phyloP scores from a whole-genome alignment of 2,329 filamentous ascomycete species.

The Fusarium foetens region DNA sequence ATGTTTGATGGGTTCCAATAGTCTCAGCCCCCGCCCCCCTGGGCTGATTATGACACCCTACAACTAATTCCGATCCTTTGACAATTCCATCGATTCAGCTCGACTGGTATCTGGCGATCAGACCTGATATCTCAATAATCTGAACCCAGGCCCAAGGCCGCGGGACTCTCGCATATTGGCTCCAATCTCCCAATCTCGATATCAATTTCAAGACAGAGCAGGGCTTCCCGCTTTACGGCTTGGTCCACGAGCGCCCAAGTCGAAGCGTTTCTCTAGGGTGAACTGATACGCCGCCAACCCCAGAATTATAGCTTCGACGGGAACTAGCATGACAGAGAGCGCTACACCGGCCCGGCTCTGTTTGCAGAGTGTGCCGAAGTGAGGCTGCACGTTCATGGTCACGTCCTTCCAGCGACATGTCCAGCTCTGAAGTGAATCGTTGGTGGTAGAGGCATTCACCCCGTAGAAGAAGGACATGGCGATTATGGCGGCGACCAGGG shows the following conservation, averaged over 20 bases:
- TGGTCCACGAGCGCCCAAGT: conserved; percentile 33
- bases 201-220: conserved; percentile 36
- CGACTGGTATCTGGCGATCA: background rate
- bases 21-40: background rate
- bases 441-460: conserved; percentile 61
- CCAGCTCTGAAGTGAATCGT: conserved; percentile 70
- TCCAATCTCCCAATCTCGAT: background rate
- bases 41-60: background rate
- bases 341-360: conserved; percentile 66
- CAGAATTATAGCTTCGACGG: conserved; percentile 63
- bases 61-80: background rate
- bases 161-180: conserved; percentile 5
- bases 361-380: conserved; percentile 66
- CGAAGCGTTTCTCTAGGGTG: conserved; percentile 56
- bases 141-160: conserved; percentile 11
- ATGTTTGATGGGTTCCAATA: conserved; percentile 6
- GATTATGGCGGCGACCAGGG: conserved; percentile 57
- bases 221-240: conserved; percentile 51
- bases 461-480: conserved; percentile 68
- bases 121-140: background rate
- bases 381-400: conserved; percentile 62
- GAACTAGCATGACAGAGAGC: conserved; percentile 66
- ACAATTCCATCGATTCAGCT: background rate
- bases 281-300: conserved; percentile 58
- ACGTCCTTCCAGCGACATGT: conserved; percentile 68